Conservation (phyloP, 176 grass and related monocot species). For the Oryza longistaminata region DNA sequence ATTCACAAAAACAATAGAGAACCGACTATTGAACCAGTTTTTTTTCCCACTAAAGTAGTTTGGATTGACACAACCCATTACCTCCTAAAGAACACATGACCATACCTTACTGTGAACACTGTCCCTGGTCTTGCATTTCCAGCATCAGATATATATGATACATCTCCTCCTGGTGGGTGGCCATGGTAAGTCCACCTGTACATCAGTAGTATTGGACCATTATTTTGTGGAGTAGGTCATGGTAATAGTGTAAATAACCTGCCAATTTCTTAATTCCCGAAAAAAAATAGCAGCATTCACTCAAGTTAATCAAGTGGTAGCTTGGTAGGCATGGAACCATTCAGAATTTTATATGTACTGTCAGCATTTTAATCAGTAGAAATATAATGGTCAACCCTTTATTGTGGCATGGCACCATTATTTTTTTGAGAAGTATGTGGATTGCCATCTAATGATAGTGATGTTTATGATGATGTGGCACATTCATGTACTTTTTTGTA, state of each 20-base stretch:
- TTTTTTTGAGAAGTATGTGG: background rate
- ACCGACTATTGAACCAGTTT: background rate
- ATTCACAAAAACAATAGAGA: conserved; percentile 6
- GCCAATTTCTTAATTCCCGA: background rate
- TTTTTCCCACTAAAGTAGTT: conserved; percentile 16
- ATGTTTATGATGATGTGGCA: background rate
- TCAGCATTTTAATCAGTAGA: background rate
- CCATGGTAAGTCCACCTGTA: conserved; percentile 85
- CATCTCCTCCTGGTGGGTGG: conserved; percentile 83
- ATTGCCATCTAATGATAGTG: background rate
- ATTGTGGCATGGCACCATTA: background rate
- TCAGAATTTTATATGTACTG: background rate
- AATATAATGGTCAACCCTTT: conserved; percentile 17
- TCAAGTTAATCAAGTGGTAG: background rate
- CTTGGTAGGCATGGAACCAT: background rate
- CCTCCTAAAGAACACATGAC: conserved; percentile 23
- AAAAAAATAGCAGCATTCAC: conserved; percentile 2
- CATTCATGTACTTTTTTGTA: background rate
- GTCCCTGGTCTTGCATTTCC: conserved; percentile 72
- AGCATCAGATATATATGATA: conserved; percentile 70
- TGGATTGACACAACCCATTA: background rate
- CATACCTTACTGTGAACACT: conserved; percentile 92
- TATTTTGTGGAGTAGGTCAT: conserved; percentile 25
- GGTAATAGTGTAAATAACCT: conserved; percentile 7
- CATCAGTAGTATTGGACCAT: conserved; percentile 4